These are phyloP conservation scores for Excoecaria cochinchinensis DNA, from an alignment of 345 rosid genomes.

Conservation along the genomic window DNA sequence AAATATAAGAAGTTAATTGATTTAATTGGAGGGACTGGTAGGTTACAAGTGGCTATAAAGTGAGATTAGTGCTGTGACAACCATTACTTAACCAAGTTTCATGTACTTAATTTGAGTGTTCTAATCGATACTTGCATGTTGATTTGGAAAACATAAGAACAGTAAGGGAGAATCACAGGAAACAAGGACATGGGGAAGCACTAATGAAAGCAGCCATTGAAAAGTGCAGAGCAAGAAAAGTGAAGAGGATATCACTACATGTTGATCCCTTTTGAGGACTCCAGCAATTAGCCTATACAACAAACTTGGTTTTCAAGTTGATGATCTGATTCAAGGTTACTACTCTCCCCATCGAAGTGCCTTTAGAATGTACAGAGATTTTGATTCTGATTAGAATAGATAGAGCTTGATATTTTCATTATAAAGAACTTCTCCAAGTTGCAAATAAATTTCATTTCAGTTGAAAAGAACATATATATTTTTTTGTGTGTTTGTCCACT, in stretches of 20 bases:
- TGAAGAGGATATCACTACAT: conserved; percentile 66
- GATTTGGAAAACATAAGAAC: not conserved
- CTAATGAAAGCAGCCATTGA: conserved; percentile 60
- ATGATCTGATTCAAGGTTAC: conserved; percentile 53
- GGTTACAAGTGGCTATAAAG: not conserved
- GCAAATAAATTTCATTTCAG: no score
- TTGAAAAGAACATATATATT: no score
- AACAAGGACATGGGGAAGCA: conserved; percentile 72
- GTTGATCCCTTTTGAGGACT: conserved; percentile 69
- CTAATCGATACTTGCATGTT: not conserved
- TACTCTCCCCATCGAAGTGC: conserved; percentile 72
- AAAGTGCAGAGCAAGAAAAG: conserved; percentile 65
- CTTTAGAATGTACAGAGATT: conserved; percentile 72
- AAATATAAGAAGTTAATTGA: not conserved
- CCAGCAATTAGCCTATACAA: conserved; percentile 68
- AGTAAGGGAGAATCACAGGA: conserved; percentile 72
- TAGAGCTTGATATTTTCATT: not conserved
- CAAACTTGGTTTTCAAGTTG: conserved; percentile 73
- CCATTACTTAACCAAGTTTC: not conserved
- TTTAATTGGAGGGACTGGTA: not conserved
- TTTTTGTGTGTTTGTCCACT: not conserved
- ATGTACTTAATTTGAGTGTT: not conserved
- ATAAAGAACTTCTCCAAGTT: not conserved
- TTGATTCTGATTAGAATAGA: conserved; percentile 27
- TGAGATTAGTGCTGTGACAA: not conserved